These are phyloP conservation scores for Chlorophyllum brunneum DNA, from an alignment of 768 basidiomycete species.

Conservation along the genomic window DNA sequence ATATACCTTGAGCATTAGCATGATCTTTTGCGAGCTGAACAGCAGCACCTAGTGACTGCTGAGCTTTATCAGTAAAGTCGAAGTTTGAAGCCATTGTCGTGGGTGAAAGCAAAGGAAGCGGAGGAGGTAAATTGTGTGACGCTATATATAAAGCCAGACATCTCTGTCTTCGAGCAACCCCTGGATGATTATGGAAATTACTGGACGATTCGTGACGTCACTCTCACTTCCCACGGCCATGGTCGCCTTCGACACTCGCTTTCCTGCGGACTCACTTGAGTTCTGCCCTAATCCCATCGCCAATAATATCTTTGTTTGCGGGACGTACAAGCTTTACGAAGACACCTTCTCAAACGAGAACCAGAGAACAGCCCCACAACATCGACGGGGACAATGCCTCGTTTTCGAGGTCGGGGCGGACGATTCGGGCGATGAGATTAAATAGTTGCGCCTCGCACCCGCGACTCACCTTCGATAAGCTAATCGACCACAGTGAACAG, in stretches of 20 bases:
- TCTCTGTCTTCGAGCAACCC: too few species aligned
- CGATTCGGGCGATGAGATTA: conserved; percentile 19
- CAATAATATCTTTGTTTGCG: conserved; percentile 73
- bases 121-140: not conserved
- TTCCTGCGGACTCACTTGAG: conserved; percentile 87
- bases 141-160: conserved; percentile 7
- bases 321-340: conserved; percentile 82
- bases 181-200: not conserved
- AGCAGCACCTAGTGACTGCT: conserved; percentile 64
- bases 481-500: conserved; percentile 37
- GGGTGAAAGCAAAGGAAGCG: not conserved
- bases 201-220: conserved; percentile 9
- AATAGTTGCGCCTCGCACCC: conserved; percentile 29
- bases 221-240: not conserved
- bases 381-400: conserved; percentile 68
- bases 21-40: conserved; percentile 83
- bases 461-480: not conserved
- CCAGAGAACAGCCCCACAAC: conserved; percentile 17
- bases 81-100: conserved; percentile 49
- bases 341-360: conserved; percentile 14
- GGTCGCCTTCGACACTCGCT: conserved; percentile 54
- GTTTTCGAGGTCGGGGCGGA: conserved; percentile 47
- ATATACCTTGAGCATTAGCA: conserved; percentile 72
- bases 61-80: conserved; percentile 86
- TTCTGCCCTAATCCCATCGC: conserved; percentile 73